Evolutionary conservation across 768 basidiomycete genomes (phyloP).

Genomic region (Kwoniella botswanensis): DNA sequence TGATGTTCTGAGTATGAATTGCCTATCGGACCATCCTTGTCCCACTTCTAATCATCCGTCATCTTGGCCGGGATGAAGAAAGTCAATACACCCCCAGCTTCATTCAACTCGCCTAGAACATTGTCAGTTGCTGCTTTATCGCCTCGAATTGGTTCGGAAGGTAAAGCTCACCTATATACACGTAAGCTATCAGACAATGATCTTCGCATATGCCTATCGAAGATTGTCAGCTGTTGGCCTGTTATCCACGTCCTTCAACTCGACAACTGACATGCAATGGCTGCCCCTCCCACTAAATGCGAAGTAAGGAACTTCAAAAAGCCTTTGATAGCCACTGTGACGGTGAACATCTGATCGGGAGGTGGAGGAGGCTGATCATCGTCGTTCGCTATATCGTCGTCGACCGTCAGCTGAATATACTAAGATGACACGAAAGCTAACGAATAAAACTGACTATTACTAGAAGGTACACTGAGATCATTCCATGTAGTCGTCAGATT

Average conservation of each 20-base stretch:
- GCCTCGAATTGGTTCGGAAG: neutral
- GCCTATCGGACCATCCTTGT: neutral
- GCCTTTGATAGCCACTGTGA: constrained; percentile 49
- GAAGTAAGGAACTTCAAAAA: constrained; percentile 55
- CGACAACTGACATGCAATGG: constrained; percentile 49
- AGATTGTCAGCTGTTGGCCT: neutral
- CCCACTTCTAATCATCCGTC: constrained; percentile 29
- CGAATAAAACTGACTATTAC: constrained; percentile 32
- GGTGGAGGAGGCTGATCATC: constrained; percentile 33
- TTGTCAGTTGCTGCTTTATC: too few relatives aligned
- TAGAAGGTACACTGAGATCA: constrained; percentile 46
- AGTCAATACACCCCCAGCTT: constrained; percentile 56
- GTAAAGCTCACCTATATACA: constrained; percentile 55
- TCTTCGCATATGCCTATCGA: constrained; percentile 52
- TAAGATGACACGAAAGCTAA: neutral
- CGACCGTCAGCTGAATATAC: constrained; percentile 6
- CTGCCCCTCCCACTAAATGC: constrained; percentile 46
- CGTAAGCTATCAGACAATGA: constrained; percentile 57
- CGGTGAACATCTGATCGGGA: constrained; percentile 45
- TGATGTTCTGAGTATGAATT: too few relatives aligned
- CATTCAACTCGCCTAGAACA: constrained; percentile 47
- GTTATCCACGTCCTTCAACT: neutral
- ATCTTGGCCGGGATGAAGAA: constrained; percentile 56
- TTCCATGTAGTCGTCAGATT: constrained; percentile 52
- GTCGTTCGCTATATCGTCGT: constrained; percentile 17